Evolutionary conservation across 768 basidiomycete species (phyloP), one percentile per base, ranked within the genome.

Genomic region (Pulveroboletus ravenelii): DNA sequence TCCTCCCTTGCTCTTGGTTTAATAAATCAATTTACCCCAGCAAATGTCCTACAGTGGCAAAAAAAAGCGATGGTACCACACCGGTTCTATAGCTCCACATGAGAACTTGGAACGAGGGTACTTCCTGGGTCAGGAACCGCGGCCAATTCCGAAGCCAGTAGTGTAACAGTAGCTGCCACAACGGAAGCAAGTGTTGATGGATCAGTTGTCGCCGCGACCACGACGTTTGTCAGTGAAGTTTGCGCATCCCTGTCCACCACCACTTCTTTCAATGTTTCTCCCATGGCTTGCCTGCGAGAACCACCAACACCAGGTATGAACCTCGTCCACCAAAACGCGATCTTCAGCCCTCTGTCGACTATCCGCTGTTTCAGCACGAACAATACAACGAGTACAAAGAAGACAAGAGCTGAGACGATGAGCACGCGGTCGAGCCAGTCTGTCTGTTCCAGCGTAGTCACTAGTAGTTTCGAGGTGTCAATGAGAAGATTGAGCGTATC

Each of bases 351-450:
- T 32, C 83, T 80, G 64, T 95, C 90, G 32, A 97, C 56, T 41
- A 97, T 71, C 14, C 96, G 79, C 50, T 93, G 84, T 69, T 96
- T 92, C 60, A 98, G 61, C 57, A 99, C 87, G 60, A 89, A 94
- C 23, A 86, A 76, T 7, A 93, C 83, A 29, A 89, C 85, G 15
- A 93, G 79, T 51, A 84, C 54, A 72, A 99, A 99, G 67, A 97
- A 89, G 10, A 75, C 64, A 32, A 98, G 81, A 0, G 81, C 89
- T 2, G 82, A 75, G 48, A 93, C 70, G 59, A 99, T 86, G 54
- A 98, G 72, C 27, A 96, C 65, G 6, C 94, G 86, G 72, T 99
- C 96, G 17, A 94, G 73, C 82, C 89, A 86, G 73, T 98, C 94
- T 14, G 93, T 80, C 52, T 86, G 85, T 69, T 96, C 90, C 42